These are phyloP conservation scores for Chlamydomonas sp. DNA, from an alignment of 139 green algal species.

Conservation along the genomic window DNA sequence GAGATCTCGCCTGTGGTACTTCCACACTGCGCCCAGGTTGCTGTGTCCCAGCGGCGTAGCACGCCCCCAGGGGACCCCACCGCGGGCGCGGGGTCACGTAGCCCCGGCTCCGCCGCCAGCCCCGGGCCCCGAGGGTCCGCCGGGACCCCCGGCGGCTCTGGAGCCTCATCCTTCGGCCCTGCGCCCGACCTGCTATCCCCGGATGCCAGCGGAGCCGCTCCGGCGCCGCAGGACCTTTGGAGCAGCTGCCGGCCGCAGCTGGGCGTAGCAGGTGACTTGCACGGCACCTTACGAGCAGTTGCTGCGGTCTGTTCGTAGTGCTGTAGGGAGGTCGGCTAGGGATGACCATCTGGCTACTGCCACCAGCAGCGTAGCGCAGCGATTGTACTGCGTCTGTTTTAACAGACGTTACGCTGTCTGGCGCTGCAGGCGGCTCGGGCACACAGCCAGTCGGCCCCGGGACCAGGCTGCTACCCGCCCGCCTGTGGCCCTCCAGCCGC, in stretches of 20 bases:
- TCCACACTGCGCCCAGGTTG: no score
- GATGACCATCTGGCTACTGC: no score
- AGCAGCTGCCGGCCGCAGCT: neutral
- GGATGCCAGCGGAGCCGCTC: neutral
- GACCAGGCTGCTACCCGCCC: conserved; percentile 20
- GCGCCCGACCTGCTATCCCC: conserved; percentile 14
- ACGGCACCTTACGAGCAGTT: no score
- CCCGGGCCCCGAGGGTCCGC: no score
- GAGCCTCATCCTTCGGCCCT: conserved; percentile 19
- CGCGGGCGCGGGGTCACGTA: neutral
- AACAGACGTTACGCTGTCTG: neutral
- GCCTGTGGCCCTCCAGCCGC: conserved; percentile 45
- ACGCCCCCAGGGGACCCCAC: no score
- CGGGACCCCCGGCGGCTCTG: neutral
- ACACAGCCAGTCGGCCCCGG: neutral
- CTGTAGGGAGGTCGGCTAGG: no score
- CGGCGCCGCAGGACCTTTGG: conserved; percentile 22
- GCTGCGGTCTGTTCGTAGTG: no score
- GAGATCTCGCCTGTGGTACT: no score
- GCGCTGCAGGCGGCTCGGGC: neutral
- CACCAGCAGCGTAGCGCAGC: no score
- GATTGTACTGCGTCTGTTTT: neutral
- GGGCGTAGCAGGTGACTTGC: neutral
- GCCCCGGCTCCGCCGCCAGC: neutral
- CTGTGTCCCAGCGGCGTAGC: no score